Percentiles rank a stretch among this genome's conserved stretches.
Conservation (phyloP, 352 stramenopile genomes). For the Phytophthora parvispora region DNA sequence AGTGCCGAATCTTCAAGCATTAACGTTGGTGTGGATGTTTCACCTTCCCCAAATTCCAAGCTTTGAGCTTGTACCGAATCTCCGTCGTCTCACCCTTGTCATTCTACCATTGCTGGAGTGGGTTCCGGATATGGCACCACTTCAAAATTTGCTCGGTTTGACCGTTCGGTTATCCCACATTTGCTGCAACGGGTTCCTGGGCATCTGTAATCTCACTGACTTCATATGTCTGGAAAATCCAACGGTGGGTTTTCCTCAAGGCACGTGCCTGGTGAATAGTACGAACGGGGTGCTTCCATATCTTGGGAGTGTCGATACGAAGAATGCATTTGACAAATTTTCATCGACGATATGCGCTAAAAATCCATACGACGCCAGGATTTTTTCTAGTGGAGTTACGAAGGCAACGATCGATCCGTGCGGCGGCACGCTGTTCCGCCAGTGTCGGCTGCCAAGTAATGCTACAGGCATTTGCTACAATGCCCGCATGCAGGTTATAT, state of each 20-base stretch:
- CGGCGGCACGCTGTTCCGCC: neutral
- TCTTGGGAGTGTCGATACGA: neutral
- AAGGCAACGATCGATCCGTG: neutral
- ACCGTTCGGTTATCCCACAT: neutral
- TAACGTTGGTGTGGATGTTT: slow-evolving; percentile 19
- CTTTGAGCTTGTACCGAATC: neutral
- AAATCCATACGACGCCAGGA: no score
- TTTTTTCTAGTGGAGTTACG: no score
- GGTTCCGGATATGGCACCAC: slow-evolving; percentile 17
- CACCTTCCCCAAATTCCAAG: neutral
- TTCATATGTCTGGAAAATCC: slow-evolving; percentile 3
- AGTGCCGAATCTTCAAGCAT: slow-evolving; percentile 12
- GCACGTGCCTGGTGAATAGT: slow-evolving; percentile 7
- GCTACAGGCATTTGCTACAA: neutral
- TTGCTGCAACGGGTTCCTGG: slow-evolving; percentile 27
- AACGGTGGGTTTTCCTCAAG: neutral
- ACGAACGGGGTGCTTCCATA: neutral
- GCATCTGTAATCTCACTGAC: slow-evolving; percentile 9
- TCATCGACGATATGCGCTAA: neutral
- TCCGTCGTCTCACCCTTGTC: neutral
- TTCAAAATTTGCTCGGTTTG: slow-evolving; percentile 3
- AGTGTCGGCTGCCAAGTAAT: neutral
- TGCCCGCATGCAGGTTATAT: neutral
- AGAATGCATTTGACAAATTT: slow-evolving; percentile 1
- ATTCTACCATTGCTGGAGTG: slow-evolving; percentile 4